Evolutionary conservation across 2,329 filamentous ascomycete genomes (phyloP), one percentile per base, ranked within the genome.

Genomic region (Claviceps africana): DNA sequence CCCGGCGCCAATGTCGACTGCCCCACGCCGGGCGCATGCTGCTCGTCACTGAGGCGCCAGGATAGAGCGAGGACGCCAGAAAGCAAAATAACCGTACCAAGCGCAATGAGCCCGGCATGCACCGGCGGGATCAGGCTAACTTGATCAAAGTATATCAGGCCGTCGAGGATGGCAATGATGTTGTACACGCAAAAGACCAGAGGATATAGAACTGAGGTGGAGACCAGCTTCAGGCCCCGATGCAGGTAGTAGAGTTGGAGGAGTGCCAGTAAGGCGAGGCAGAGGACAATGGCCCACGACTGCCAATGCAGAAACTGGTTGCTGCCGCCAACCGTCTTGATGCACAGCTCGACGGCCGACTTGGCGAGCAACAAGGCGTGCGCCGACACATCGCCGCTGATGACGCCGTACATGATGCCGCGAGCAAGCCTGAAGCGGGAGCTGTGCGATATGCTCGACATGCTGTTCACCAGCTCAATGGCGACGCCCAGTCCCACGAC

Each of bases 101-200:
- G 68, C 0, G 89, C 81, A 56, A 97, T 95, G 44, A 94, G 77
- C 39, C 82, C 81, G 17, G 86, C 91, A 62, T 88, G 83, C 2
- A 93, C 69, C 0, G 81, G 75, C 17, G 83, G 82, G 56, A 98
- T 81, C 52, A 86, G 77, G 57, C 88, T 84, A 51, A 85, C 86
- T 68, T 98, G 93, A 60, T 85, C 79, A 71, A 97, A 98, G 70
- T 97, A 98, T 61, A 98, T 95, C 59, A 98, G 76, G 33, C 93
- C 93, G 68, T 98, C 93, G 59, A 97, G 74, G 59, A 98, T 98
- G 58, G 93, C 93, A 63, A 97, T 90, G 62, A 98, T 95, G 74
- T 98, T 98, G 76, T 97, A 98, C 57, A 97, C 82, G 75, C 93
- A 98, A 70, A 98, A 98, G 40, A 97, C 90, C 60, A 97, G 83